Percentiles rank a stretch among this genome's conserved stretches.
Evolutionary conservation across 164 flowering plant species (phyloP).

Genomic region (Piper betle): DNA sequence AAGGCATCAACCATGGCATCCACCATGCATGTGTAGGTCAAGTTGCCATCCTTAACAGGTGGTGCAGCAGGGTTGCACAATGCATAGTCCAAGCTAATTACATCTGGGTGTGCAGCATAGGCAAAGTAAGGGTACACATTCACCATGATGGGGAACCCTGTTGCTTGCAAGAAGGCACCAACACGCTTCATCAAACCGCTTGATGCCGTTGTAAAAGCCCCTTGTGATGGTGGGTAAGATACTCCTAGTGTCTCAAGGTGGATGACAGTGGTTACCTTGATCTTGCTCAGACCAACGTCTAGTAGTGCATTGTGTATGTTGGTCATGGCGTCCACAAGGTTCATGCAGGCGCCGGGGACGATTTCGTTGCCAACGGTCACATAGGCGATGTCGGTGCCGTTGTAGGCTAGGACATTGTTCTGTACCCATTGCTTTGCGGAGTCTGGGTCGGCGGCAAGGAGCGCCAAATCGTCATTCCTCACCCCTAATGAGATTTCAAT

Average conservation of each 20-base stretch:
- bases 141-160: conserved; percentile 7
- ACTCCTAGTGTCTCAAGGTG: not conserved
- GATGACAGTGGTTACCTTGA: conserved; percentile 11
- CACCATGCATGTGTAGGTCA: conserved; percentile 11
- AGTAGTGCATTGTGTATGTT: conserved; percentile 6
- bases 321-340: conserved; percentile 7
- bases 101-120: conserved; percentile 2
- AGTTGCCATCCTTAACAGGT: conserved; percentile 11
- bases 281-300: not conserved
- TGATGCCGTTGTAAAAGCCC: conserved; percentile 2
- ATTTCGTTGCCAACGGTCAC: conserved; percentile 15
- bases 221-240: conserved; percentile 12
- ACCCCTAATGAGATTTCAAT: conserved; percentile 7
- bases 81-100: conserved; percentile 8
- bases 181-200: not conserved
- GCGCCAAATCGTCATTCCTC: conserved; percentile 5
- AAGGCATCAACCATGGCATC: conserved; percentile 28
- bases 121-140: conserved; percentile 25
- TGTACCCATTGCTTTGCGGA: conserved; percentile 12
- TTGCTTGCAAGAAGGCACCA: not conserved
- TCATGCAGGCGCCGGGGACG: conserved; percentile 6
- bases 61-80: not conserved
- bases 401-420: conserved; percentile 1
- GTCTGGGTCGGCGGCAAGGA: not conserved
- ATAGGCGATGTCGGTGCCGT: conserved; percentile 4